A percentile compares a stretch with the other conserved stretches of the same genome.
Conservation (phyloP, 305 asterid genomes). For the Fraxinus albicans region DNA sequence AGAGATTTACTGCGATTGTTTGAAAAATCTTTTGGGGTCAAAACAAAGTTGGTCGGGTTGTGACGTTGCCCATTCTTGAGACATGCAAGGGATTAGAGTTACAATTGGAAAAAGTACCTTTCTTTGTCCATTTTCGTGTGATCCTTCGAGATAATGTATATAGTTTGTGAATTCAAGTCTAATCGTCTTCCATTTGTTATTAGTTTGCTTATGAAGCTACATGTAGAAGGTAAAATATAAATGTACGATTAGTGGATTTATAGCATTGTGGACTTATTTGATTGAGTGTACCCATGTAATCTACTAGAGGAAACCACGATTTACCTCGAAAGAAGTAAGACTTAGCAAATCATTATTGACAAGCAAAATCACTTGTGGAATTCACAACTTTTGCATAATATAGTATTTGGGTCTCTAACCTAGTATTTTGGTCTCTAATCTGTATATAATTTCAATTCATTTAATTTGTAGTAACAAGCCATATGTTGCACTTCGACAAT, state of each 20-base stretch:
- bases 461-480: background rate
- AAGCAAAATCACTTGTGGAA: background rate
- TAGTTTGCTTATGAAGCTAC: background rate
- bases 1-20: slow-evolving; percentile 17
- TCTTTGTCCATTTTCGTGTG: background rate
- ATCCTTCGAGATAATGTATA: background rate
- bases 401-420: background rate
- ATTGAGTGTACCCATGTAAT: background rate
- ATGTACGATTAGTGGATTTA: background rate
- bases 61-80: slow-evolving; percentile 55
- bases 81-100: slow-evolving; percentile 16
- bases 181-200: background rate
- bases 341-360: slow-evolving; percentile 28
- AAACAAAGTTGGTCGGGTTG: slow-evolving; percentile 51
- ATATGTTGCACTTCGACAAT: background rate
- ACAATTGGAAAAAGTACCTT: slow-evolving; percentile 9
- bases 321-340: background rate
- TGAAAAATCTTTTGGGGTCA: slow-evolving; percentile 22
- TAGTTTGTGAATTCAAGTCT: background rate
- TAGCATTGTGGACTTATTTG: background rate
- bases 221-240: background rate
- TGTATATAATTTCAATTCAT: background rate
- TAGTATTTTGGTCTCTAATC: background rate
- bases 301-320: background rate
- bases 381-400: background rate